These are phyloP conservation scores for Rutstroemia sp. DNA, from an alignment of 2,329 filamentous ascomycete genomes.

Conservation along the genomic window DNA sequence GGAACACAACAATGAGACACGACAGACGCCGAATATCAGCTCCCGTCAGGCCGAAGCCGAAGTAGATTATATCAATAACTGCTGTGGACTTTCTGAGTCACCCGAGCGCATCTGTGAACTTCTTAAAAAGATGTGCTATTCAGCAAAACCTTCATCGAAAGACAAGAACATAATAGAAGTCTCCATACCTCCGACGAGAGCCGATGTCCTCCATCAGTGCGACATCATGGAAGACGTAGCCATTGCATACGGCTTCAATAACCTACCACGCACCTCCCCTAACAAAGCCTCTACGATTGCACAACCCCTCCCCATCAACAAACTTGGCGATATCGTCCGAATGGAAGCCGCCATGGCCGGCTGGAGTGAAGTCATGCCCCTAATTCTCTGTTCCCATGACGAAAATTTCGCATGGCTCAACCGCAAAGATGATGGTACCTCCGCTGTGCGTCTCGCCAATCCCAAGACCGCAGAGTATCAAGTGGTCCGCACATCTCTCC, in stretches of 20 bases:
- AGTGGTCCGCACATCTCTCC: conserved; percentile 77
- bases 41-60: conserved; percentile 73
- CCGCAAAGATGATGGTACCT: conserved; percentile 76
- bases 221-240: conserved; percentile 99
- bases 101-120: conserved; percentile 70
- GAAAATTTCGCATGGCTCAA: conserved; percentile 98
- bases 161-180: conserved; percentile 70
- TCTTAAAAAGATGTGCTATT: conserved; percentile 81
- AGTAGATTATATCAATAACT: conserved; percentile 88
- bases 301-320: conserved; percentile 84
- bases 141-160: conserved; percentile 65
- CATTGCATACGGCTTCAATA: conserved; percentile 97
- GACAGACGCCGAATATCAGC: conserved; percentile 74
- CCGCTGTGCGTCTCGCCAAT: conserved; percentile 79
- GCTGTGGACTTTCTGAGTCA: conserved; percentile 73
- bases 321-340: conserved; percentile 85
- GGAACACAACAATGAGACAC: conserved; percentile 77
- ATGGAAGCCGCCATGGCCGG: conserved; percentile 86
- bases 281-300: conserved; percentile 82
- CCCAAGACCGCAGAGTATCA: conserved; percentile 93
- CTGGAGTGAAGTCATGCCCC: conserved; percentile 92
- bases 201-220: conserved; percentile 91
- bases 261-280: conserved; percentile 78
- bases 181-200: conserved; percentile 77
- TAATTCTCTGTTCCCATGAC: conserved; percentile 95